A percentile compares a stretch with the other conserved stretches of the same genome.
Evolutionary conservation across 306 rosid species (phyloP).

Genomic region (Begonia loranthoides): DNA sequence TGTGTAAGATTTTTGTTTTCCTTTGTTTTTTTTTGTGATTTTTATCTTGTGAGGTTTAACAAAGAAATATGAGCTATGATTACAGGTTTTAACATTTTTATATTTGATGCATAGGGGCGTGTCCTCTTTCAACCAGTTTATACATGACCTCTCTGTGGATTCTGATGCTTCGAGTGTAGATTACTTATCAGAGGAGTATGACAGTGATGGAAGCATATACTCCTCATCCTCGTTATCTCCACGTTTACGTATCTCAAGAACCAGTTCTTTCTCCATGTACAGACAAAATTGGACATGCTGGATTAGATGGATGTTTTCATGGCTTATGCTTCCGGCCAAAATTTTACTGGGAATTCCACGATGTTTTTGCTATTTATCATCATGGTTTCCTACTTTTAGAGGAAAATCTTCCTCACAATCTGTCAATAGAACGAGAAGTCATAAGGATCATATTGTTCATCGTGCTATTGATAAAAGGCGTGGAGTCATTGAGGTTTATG

Average conservation of each 20-base stretch:
- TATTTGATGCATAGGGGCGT: conserved; percentile 49
- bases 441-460: conserved; percentile 66
- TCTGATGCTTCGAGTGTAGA: conserved; percentile 59
- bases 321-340: conserved; percentile 47
- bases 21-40: too few relatives aligned
- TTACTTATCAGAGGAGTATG: conserved; percentile 56
- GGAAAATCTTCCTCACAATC: conserved; percentile 13
- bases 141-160: conserved; percentile 81
- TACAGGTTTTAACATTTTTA: background rate
- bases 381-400: conserved; percentile 3
- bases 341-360: conserved; percentile 42
- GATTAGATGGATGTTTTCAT: conserved; percentile 33
- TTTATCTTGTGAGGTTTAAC: too few relatives aligned
- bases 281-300: conserved; percentile 32
- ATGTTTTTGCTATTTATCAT: conserved; percentile 19
- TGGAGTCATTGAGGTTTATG: conserved; percentile 76
- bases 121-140: conserved; percentile 78
- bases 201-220: conserved; percentile 28
- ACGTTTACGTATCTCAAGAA: conserved; percentile 48
- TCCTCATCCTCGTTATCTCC: conserved; percentile 54
- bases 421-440: conserved; percentile 32
- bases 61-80: too few relatives aligned
- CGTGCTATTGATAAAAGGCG: conserved; percentile 81
- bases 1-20: too few relatives aligned
- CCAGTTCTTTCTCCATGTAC: conserved; percentile 18